A percentile compares a stretch with the other conserved stretches of the same genome.
phyloP scores from a whole-genome alignment of 1,284 basidiomycete species.

The Ustilago bromivora region DNA sequence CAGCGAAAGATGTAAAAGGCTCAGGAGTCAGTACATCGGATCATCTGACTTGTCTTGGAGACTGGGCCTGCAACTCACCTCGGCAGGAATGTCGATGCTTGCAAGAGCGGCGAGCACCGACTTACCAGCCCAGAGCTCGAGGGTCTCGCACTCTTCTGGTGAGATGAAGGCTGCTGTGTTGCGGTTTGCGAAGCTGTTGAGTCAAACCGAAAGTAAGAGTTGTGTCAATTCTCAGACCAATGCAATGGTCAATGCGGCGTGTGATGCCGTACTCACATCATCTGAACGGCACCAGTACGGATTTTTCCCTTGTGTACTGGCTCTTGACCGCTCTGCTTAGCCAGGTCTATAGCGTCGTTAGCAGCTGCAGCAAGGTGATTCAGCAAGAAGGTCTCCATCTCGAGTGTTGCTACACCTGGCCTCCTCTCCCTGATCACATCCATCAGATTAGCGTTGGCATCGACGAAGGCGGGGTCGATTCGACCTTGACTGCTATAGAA shows the following conservation, averaged over 20 bases:
- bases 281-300: conserved; percentile 81
- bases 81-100: conserved; percentile 45
- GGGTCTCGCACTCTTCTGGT: conserved; percentile 76
- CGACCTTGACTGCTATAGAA: conserved; percentile 88
- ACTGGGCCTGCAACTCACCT: conserved; percentile 26
- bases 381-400: conserved; percentile 69
- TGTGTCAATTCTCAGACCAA: neutral
- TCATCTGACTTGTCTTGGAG: neutral
- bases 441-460: conserved; percentile 79
- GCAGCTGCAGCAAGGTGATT: conserved; percentile 60
- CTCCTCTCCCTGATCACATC: conserved; percentile 72
- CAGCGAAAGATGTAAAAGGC: neutral
- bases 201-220: neutral
- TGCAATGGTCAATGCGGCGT: neutral
- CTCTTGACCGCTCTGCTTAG: conserved; percentile 14
- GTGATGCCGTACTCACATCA: conserved; percentile 72
- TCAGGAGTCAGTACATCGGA: neutral
- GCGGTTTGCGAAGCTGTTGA: conserved; percentile 77
- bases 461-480: conserved; percentile 79
- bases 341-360: conserved; percentile 46
- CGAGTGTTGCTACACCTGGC: conserved; percentile 72
- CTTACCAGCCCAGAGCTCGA: conserved; percentile 78
- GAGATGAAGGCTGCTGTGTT: conserved; percentile 81
- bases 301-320: conserved; percentile 72
- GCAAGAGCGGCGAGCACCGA: conserved; percentile 74